A percentile compares a stretch with the other conserved stretches of the same genome.
Conservation (phyloP, 2,329 filamentous ascomycete genomes). For the Colletotrichum sp. region DNA sequence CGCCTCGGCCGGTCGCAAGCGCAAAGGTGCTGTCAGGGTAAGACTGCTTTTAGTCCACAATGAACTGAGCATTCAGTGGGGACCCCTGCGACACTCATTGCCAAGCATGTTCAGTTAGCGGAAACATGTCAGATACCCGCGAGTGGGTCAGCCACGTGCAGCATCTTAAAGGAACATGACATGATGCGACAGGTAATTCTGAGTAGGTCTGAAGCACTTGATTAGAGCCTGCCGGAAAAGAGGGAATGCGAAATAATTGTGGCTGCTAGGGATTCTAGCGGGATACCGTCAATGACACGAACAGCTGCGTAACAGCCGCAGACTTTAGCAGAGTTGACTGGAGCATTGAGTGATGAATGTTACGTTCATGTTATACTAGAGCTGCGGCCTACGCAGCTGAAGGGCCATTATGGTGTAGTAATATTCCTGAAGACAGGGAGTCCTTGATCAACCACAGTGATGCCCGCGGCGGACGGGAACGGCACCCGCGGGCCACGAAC, state of each 20-base stretch:
- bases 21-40: background rate
- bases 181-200: background rate
- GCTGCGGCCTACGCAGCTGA: background rate
- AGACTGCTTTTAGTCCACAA: background rate
- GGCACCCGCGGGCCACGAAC: background rate
- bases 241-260: background rate
- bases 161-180: background rate
- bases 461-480: background rate
- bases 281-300: background rate
- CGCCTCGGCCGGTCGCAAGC: background rate
- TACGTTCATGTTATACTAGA: background rate
- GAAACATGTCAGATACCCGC: background rate
- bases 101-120: background rate
- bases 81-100: background rate
- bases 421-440: background rate
- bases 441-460: background rate
- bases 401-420: background rate
- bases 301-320: background rate
- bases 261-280: background rate
- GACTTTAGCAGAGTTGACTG: background rate
- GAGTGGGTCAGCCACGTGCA: background rate
- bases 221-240: too few relatives aligned
- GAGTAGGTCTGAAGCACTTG: background rate
- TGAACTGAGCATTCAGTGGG: background rate
- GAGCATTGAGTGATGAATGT: background rate